Conservation (phyloP, 2,329 filamentous ascomycete genomes). For the Chalara sp. region DNA sequence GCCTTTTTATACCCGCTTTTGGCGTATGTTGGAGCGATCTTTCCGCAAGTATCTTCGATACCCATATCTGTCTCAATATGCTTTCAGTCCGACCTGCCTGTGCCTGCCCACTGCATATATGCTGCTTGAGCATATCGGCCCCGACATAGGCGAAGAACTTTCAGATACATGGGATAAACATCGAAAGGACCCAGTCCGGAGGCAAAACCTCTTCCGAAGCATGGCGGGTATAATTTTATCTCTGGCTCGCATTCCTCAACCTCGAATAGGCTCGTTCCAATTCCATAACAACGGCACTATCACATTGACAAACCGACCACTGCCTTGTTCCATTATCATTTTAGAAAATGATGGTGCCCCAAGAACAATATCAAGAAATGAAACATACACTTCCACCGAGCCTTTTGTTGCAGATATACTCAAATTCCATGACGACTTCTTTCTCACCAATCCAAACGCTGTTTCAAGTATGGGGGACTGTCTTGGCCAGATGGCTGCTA, state of each 20-base stretch:
- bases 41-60: too few species aligned
- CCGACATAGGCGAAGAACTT: too few species aligned
- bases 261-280: constrained; percentile 20
- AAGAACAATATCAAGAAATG: constrained; percentile 22
- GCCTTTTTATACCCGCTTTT: too few species aligned
- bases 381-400: constrained; percentile 25
- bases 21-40: too few species aligned
- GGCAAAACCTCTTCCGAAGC: constrained; percentile 26
- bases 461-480: constrained; percentile 19
- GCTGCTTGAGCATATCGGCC: too few species aligned
- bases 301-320: constrained; percentile 29
- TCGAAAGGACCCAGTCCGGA: constrained; percentile 14
- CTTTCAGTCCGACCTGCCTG: too few species aligned
- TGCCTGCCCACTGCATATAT: too few species aligned
- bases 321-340: constrained; percentile 22
- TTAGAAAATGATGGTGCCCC: constrained; percentile 29
- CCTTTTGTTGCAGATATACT: constrained; percentile 11
- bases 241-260: too few species aligned
- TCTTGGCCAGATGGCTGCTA: constrained; percentile 22
- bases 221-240: constrained; percentile 21
- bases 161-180: too few species aligned
- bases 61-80: too few species aligned
- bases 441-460: constrained; percentile 22
- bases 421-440: constrained; percentile 21
- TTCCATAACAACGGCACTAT: constrained; percentile 27